phyloP scores from a whole-genome alignment of 129 eudicot species.

The Calendula officinalis region DNA sequence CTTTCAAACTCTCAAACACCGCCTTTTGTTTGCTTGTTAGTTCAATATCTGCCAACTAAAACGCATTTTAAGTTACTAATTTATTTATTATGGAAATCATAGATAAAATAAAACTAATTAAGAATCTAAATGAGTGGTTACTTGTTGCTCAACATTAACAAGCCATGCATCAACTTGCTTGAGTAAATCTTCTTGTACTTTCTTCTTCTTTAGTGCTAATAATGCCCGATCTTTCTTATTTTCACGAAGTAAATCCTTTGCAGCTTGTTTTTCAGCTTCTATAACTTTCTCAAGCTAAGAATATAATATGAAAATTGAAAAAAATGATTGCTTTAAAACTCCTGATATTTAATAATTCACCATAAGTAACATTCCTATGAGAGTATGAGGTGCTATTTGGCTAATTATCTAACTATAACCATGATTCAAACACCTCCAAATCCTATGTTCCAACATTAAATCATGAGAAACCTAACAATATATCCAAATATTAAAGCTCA shows the following conservation, averaged over 20 bases:
- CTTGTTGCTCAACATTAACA: constrained; percentile 95
- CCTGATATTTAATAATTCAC: too few relatives aligned
- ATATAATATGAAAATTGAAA: constrained; percentile 11
- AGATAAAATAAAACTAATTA: background rate
- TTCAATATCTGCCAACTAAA: constrained; percentile 95
- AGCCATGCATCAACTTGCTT: constrained; percentile 94
- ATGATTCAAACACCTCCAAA: background rate
- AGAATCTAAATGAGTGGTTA: constrained; percentile 33
- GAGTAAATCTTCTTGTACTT: constrained; percentile 86
- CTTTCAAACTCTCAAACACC: constrained; percentile 90
- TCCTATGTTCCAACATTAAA: background rate
- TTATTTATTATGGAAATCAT: background rate
- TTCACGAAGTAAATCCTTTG: constrained; percentile 88
- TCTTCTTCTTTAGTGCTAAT: constrained; percentile 84
- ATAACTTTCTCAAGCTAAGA: constrained; percentile 87
- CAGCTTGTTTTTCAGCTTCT: constrained; percentile 97
- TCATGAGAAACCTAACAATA: background rate
- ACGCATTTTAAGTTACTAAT: background rate
- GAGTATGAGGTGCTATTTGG: constrained; percentile 1
- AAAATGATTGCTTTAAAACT: background rate
- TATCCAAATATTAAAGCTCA: background rate
- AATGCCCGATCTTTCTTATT: constrained; percentile 96
- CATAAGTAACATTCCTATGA: background rate
- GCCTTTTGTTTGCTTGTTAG: constrained; percentile 95
- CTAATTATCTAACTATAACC: background rate